Evolutionary conservation across 1,139 yeast genomes (phyloP).

Genomic region (Saccharomycopsis crataegensis): DNA sequence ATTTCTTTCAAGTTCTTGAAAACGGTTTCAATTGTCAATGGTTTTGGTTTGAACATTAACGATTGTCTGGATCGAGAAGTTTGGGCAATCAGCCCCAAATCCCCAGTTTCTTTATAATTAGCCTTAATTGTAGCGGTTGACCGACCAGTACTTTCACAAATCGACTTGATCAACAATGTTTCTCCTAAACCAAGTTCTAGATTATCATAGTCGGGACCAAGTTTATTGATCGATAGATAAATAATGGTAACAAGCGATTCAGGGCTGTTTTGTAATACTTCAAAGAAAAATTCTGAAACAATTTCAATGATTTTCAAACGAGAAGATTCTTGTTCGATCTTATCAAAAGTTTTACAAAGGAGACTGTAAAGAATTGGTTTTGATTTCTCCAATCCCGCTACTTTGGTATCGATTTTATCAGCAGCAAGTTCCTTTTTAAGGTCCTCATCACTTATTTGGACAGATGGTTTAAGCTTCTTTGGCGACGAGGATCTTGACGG

Average conservation of each 20-base stretch:
- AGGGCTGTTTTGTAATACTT: conserved; percentile 52
- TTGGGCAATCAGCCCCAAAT: conserved; percentile 83
- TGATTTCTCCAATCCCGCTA: neutral
- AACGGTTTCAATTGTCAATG: conserved; percentile 66
- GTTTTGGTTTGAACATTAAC: conserved; percentile 87
- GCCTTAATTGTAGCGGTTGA: conserved; percentile 59
- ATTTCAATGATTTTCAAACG: conserved; percentile 72
- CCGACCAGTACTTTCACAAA: conserved; percentile 86
- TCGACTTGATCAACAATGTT: conserved; percentile 75
- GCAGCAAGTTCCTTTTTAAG: conserved; percentile 20
- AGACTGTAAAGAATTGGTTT: conserved; percentile 49
- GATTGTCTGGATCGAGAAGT: conserved; percentile 79
- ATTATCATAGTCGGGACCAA: conserved; percentile 96
- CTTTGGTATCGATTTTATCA: conserved; percentile 6
- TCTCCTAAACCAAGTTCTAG: conserved; percentile 92
- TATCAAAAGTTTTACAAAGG: conserved; percentile 62
- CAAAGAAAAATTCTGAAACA: conserved; percentile 62
- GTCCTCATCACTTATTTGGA: neutral
- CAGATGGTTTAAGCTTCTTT: neutral
- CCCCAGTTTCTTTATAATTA: conserved; percentile 78
- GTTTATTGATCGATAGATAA: conserved; percentile 75
- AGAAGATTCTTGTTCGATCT: conserved; percentile 71
- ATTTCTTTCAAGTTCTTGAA: conserved; percentile 69
- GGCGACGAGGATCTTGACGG: conserved; percentile 2
- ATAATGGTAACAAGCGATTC: conserved; percentile 61